phyloP scores from a whole-genome alignment of 2,329 filamentous ascomycete genomes.

The Aspergillus fijiensis region DNA sequence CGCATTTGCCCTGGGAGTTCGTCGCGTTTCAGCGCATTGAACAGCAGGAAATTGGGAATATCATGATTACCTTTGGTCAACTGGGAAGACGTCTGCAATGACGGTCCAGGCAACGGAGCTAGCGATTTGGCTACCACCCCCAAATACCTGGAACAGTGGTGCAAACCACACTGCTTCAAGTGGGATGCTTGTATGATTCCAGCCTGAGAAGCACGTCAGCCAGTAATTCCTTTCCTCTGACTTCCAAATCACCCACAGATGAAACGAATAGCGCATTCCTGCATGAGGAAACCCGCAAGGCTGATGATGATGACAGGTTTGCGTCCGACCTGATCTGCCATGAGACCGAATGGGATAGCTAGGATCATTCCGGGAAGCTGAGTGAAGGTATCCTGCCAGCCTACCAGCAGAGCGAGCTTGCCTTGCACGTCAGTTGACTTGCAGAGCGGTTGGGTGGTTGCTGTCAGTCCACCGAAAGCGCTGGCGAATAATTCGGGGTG shows the following conservation, averaged over 20 bases:
- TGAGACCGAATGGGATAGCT: slow-evolving; percentile 15
- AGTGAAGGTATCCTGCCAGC: slow-evolving; percentile 14
- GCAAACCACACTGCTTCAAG: slow-evolving; percentile 15
- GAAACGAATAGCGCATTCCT: slow-evolving; percentile 8
- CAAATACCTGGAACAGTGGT: slow-evolving; percentile 15
- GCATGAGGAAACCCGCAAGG: slow-evolving; percentile 7
- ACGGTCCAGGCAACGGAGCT: slow-evolving; percentile 12
- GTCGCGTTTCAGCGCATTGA: neutral
- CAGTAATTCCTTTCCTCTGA: neutral
- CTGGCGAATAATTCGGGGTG: slow-evolving; percentile 7
- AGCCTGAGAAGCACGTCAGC: neutral
- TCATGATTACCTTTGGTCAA: slow-evolving; percentile 10
- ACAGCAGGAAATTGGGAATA: neutral
- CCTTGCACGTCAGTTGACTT: slow-evolving; percentile 14
- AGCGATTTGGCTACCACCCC: slow-evolving; percentile 13
- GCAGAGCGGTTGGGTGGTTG: slow-evolving; percentile 2
- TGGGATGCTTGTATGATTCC: slow-evolving; percentile 11
- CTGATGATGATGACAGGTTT: slow-evolving; percentile 11
- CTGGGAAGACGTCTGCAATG: slow-evolving; percentile 14
- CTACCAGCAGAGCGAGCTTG: slow-evolving; percentile 14
- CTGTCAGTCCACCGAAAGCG: neutral
- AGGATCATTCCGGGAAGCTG: slow-evolving; percentile 14
- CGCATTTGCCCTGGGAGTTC: slow-evolving; percentile 5
- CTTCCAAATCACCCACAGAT: slow-evolving; percentile 9
- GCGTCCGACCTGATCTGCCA: slow-evolving; percentile 15